phyloP scores from a whole-genome alignment of 345 rosid genomes.

The Hibiscus tridactylites region DNA sequence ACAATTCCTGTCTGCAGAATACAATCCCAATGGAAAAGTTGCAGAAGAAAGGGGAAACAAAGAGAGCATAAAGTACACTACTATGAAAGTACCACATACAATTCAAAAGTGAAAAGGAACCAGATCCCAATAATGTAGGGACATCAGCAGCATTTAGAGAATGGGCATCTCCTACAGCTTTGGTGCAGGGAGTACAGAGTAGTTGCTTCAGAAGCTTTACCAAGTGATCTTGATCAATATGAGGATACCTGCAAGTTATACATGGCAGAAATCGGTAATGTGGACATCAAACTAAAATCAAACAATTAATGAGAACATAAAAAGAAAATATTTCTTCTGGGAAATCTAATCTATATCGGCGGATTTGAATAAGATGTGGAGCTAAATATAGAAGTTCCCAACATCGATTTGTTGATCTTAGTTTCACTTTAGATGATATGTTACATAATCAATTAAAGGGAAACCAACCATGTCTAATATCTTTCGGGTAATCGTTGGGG shows the following conservation, averaged over 20 bases:
- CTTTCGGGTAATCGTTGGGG: not conserved
- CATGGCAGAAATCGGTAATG: slow-evolving; percentile 15
- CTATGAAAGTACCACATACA: slow-evolving; percentile 33
- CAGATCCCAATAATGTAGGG: slow-evolving; percentile 83
- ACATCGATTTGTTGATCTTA: not conserved
- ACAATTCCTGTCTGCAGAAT: not conserved
- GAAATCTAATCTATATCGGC: not conserved
- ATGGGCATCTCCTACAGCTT: slow-evolving; percentile 31
- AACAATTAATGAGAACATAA: not conserved
- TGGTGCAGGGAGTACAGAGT: slow-evolving; percentile 30
- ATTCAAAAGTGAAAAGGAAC: slow-evolving; percentile 84
- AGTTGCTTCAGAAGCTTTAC: slow-evolving; percentile 89
- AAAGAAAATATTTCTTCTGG: not conserved
- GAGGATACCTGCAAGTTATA: slow-evolving; percentile 60
- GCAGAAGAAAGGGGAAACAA: not conserved
- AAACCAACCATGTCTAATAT: not conserved
- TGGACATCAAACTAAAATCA: not conserved
- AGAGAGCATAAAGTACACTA: not conserved
- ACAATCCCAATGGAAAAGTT: not conserved
- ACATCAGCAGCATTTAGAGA: slow-evolving; percentile 75
- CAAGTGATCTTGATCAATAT: slow-evolving; percentile 78
- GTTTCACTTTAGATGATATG: not conserved
- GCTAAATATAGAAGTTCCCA: not conserved
- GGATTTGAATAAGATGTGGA: slow-evolving; percentile 1
- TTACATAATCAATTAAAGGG: not conserved